These are phyloP conservation scores for Phytophthora foliorum DNA, from an alignment of 352 stramenopile species.

Conservation along the genomic window DNA sequence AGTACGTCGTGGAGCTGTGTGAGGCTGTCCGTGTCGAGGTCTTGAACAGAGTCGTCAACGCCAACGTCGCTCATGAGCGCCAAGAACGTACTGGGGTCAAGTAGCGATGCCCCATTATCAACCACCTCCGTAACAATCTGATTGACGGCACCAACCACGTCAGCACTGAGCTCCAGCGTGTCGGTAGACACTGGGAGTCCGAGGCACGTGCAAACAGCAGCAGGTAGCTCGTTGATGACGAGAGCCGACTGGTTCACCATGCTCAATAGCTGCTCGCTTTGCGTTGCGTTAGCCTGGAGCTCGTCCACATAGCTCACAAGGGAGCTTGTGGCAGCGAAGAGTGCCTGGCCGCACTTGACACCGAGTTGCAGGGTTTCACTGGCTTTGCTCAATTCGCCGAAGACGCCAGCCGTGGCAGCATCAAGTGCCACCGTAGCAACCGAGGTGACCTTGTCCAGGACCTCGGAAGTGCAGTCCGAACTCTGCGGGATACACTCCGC, in stretches of 20 bases:
- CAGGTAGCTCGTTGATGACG: constrained; percentile 36
- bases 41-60: constrained; percentile 31
- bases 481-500: constrained; percentile 79
- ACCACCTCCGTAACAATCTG: constrained; percentile 42
- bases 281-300: constrained; percentile 32
- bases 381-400: constrained; percentile 49
- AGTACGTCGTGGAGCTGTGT: constrained; percentile 42
- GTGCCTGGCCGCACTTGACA: constrained; percentile 47
- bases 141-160: constrained; percentile 41
- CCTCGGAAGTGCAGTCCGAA: constrained; percentile 53
- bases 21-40: constrained; percentile 35
- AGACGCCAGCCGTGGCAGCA: constrained; percentile 56
- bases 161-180: constrained; percentile 31
- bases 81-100: constrained; percentile 39
- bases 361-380: constrained; percentile 53
- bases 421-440: constrained; percentile 64
- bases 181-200: constrained; percentile 36
- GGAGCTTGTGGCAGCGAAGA: constrained; percentile 43
- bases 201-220: constrained; percentile 58
- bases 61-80: constrained; percentile 32
- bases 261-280: constrained; percentile 49
- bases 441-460: constrained; percentile 55
- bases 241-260: constrained; percentile 44
- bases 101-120: constrained; percentile 27
- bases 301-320: constrained; percentile 45